Evolutionary conservation across 1,284 basidiomycete species (phyloP), one percentile per base, ranked within the genome.

Genomic region (Volvariella surrecta): DNA sequence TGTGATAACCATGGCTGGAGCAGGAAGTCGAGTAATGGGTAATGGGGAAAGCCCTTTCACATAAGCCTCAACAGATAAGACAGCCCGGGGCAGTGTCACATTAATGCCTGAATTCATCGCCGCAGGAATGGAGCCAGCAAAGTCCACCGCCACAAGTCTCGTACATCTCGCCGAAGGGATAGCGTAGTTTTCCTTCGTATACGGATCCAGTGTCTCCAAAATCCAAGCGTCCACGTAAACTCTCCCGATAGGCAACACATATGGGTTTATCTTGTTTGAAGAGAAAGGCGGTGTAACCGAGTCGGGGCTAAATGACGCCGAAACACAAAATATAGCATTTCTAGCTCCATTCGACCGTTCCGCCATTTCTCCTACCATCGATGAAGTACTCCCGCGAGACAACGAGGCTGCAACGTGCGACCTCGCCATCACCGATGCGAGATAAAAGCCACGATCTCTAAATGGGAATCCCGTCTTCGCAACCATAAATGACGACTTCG

Each of bases 141-240:
- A 94, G 62, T 99, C 94, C 45, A 96, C 74, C 0, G 91, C 87
- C 3, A 88, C 81, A 32, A 97, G 72, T 50, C 93, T 77, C 39
- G 89, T 95, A 61, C 91, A 94, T 43, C 88, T 70, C 18, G 95
- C 92, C 2, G 93, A 97, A 0, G 95, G 95, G 37, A 99, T 97
- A 11, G 89, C 79, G 58, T 94, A 95, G 54, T 91, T 93, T 60
- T 96, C 92, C 47, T 87, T 84, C 35, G 90, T 90, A 59, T 99
- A 99, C 0, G 96, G 95, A 59, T 99, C 95, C 37, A 99, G 73
- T 1, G 94, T 98, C 67, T 99, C 93, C 51, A 97, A 63, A 37
- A 97, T 84, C 96, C 96, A 99, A 0, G 89, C 95, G 53, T 98
- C 93, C 2, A 99, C 68, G 49, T 90, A 82, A 37, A 94, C 70